Conservation (phyloP, 768 basidiomycete species). For the Cantharellus anzutake region DNA sequence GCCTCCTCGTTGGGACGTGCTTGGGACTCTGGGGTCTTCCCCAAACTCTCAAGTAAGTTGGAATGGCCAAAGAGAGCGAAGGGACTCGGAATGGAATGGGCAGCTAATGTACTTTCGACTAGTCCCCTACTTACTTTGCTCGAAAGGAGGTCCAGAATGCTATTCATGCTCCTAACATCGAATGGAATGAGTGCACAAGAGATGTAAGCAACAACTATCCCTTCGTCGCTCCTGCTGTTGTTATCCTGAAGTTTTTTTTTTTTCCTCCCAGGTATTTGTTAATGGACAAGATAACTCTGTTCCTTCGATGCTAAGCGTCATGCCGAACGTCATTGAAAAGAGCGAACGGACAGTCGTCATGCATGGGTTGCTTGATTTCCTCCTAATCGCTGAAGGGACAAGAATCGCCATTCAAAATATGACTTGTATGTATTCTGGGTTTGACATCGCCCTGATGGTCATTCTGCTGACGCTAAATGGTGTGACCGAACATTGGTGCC, state of each 20-base stretch:
- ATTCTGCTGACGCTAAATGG: no score
- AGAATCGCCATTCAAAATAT: slow-evolving; percentile 37
- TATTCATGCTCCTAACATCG: slow-evolving; percentile 49
- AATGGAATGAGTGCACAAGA: slow-evolving; percentile 45
- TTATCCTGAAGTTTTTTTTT: background rate
- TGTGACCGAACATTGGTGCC: slow-evolving; percentile 30
- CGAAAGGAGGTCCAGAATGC: slow-evolving; percentile 44
- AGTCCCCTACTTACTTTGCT: slow-evolving; percentile 45
- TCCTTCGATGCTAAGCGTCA: no score
- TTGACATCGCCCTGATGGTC: slow-evolving; percentile 47
- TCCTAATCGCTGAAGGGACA: slow-evolving; percentile 47
- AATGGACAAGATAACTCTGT: slow-evolving; percentile 23
- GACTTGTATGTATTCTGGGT: slow-evolving; percentile 23
- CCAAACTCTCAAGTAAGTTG: slow-evolving; percentile 39
- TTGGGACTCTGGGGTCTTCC: slow-evolving; percentile 49
- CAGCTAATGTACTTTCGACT: slow-evolving; percentile 25
- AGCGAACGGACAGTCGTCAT: no score
- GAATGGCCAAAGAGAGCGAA: slow-evolving; percentile 11
- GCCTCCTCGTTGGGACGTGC: slow-evolving; percentile 27
- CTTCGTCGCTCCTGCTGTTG: background rate
- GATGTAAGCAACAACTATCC: background rate
- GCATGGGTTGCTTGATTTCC: slow-evolving; percentile 31
- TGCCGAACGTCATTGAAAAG: no score
- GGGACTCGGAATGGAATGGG: slow-evolving; percentile 14
- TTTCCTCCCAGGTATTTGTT: slow-evolving; percentile 34